These are phyloP conservation scores for Borealophlyctis nickersoniae DNA, from an alignment of 192 early-diverging fungal species.

Conservation along the genomic window DNA sequence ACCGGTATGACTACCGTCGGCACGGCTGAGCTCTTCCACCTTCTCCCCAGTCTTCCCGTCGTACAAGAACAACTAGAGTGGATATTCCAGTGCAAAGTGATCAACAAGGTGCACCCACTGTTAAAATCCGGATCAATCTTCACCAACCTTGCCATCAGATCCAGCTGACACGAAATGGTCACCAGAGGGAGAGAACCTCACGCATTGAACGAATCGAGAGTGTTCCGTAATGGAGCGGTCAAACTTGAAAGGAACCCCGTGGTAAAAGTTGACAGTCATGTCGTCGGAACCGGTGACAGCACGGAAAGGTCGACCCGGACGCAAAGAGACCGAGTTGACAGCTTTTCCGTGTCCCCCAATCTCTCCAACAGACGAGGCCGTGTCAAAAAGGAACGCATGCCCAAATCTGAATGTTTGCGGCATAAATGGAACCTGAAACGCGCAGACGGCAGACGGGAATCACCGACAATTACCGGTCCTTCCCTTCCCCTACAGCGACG, in stretches of 20 bases:
- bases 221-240: constrained; percentile 73
- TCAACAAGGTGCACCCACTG: neutral
- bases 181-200: constrained; percentile 77
- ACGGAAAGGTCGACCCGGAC: constrained; percentile 86
- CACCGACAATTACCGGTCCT: constrained; percentile 65
- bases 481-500: constrained; percentile 95
- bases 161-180: constrained; percentile 82
- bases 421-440: no score
- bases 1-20: constrained; percentile 67
- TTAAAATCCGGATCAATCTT: neutral
- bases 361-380: constrained; percentile 84
- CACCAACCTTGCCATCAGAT: constrained; percentile 72
- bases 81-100: neutral
- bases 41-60: constrained; percentile 88
- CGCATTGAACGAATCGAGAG: constrained; percentile 87
- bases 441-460: neutral
- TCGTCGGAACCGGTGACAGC: constrained; percentile 93
- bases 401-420: constrained; percentile 61
- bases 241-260: constrained; percentile 89
- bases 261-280: constrained; percentile 80
- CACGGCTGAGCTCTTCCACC: constrained; percentile 48
- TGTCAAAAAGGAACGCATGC: constrained; percentile 86
- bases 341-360: constrained; percentile 86
- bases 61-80: constrained; percentile 77
- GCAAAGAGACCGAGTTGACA: constrained; percentile 84